These are phyloP conservation scores for Leishmania arabica DNA, from an alignment of 208 protist genomes.

Conservation along the genomic window DNA sequence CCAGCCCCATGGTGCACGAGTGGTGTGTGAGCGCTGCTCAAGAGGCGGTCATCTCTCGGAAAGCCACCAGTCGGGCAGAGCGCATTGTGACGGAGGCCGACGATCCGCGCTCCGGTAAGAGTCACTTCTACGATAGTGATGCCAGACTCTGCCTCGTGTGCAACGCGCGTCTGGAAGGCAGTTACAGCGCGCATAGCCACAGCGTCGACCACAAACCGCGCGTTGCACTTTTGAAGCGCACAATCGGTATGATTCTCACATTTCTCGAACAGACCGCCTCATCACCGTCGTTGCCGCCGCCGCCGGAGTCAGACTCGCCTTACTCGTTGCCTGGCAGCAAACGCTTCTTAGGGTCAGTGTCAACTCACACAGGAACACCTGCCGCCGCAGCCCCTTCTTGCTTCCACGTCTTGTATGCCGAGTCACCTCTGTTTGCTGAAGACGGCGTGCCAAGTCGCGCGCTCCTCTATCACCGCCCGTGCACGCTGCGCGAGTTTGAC, in stretches of 20 bases:
- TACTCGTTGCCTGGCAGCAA: neutral
- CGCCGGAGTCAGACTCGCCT: neutral
- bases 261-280: constrained; percentile 25
- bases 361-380: neutral
- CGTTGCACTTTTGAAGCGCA: constrained; percentile 58
- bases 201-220: constrained; percentile 56
- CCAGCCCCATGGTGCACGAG: constrained; percentile 8
- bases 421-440: constrained; percentile 25
- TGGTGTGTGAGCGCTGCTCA: neutral
- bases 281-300: neutral
- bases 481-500: constrained; percentile 24
- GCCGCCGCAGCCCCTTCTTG: neutral
- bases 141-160: constrained; percentile 45
- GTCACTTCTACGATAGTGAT: constrained; percentile 38
- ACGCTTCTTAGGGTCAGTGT: neutral
- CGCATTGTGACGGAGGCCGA: constrained; percentile 17
- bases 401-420: constrained; percentile 7
- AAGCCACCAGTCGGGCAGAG: constrained; percentile 1
- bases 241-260: constrained; percentile 37
- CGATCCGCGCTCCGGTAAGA: neutral
- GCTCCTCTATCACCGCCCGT: constrained; percentile 11
- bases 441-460: constrained; percentile 13
- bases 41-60: constrained; percentile 12
- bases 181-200: constrained; percentile 39
- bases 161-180: constrained; percentile 28